Base-by-base conservation (phyloP, 2,329 filamentous ascomycete genomes). In the Venturia aucupariae region DNA sequence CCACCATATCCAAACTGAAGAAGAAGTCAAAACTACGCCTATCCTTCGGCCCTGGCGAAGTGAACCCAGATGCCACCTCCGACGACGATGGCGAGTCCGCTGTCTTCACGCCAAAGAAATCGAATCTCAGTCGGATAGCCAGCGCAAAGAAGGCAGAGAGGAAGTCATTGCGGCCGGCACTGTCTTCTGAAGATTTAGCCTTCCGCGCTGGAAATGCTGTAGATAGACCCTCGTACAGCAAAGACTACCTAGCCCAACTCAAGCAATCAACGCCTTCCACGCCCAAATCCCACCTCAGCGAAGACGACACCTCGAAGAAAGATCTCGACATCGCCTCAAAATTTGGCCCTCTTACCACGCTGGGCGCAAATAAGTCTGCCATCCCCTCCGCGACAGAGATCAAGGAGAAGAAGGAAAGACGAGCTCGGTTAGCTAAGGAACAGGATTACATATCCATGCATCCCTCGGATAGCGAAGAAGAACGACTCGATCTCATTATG, bases 341-440 rank as follows among this genome's bases (percentile, higher is more conserved):
- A 68, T 82, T 92, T 24, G 87, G 91, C 17, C 69, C 75, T 42
- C 71, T 81, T 72, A 65, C 69, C 60, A 68, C 55, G 68, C 6
- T 61, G 59, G 61, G 70, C 62, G 55, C 72, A 67, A 6, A 74
- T 69, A 66, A 75, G 62, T 74, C 77, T 39, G 70, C 79, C 6
- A 92, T 97, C 67, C 86, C 93, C 3, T 92, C 88, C 1, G 89
- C 92, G 67, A 85, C 89, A 2, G 90, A 97, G 72, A 96, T 97
- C 61, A 84, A 84, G 35, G 92, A 96, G 76, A 95, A 92, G 79
- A 97, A 97, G 75, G 90, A 91, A 66, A 85, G 94, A 1, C 85
- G 93, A 19, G 88, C 89, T n/a, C 86, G 93, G 0, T 75, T 95
- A 13, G 92, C 92, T 0, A 82, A 86, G 63, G 86, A 92, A 70